These are phyloP conservation scores for Sonneratia caseolaris DNA, from an alignment of 345 rosid genomes.

Conservation along the genomic window DNA sequence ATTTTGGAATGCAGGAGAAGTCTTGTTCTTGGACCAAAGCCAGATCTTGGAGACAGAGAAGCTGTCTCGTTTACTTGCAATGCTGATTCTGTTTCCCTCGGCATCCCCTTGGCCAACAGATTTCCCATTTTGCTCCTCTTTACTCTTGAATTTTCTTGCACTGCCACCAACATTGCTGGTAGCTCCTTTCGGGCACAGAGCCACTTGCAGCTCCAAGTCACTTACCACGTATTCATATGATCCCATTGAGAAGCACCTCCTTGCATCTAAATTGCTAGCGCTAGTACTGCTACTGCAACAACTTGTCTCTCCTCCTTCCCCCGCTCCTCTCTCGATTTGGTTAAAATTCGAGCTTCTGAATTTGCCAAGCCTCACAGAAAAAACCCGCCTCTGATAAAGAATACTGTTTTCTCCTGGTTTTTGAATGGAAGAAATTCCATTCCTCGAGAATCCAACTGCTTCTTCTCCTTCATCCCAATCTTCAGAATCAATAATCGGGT, in stretches of 20 bases:
- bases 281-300: slow-evolving; percentile 13
- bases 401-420: slow-evolving; percentile 46
- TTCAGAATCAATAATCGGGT: slow-evolving; percentile 47
- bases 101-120: slow-evolving; percentile 31
- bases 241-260: slow-evolving; percentile 42
- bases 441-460: slow-evolving; percentile 24
- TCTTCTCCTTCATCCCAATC: slow-evolving; percentile 31
- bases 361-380: slow-evolving; percentile 81
- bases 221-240: slow-evolving; percentile 54
- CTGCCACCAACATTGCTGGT: slow-evolving; percentile 12
- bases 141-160: slow-evolving; percentile 23
- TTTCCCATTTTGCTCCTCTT: slow-evolving; percentile 30
- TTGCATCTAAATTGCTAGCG: slow-evolving; percentile 51
- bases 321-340: slow-evolving; percentile 12
- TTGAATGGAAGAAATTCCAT: slow-evolving; percentile 25
- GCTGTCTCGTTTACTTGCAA: slow-evolving; percentile 81
- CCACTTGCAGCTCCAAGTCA: slow-evolving; percentile 37
- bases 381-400: slow-evolving; percentile 51
- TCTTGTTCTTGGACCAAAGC: slow-evolving; percentile 70
- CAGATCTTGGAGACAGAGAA: slow-evolving; percentile 88
- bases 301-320: slow-evolving; percentile 39
- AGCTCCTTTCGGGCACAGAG: slow-evolving; percentile 25
- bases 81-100: slow-evolving; percentile 71
- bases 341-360: slow-evolving; percentile 39
- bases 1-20: slow-evolving; percentile 30